A percentile compares a stretch with the other conserved stretches of the same genome.
These are phyloP conservation scores for Dioscorea cayenensis DNA, from an alignment of 116 monocot genomes.

Conservation along the genomic window DNA sequence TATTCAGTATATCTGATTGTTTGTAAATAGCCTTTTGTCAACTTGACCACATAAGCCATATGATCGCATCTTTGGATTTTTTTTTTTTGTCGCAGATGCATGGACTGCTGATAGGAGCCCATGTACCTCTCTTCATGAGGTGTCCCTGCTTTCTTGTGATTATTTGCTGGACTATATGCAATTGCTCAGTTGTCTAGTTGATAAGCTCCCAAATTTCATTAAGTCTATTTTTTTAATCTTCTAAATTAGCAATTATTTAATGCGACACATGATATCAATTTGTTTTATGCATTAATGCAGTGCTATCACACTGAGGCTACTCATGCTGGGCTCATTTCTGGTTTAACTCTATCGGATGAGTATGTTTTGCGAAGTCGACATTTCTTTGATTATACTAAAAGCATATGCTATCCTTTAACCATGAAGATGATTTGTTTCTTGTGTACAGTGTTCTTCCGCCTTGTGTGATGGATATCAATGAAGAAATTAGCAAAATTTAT, in stretches of 20 bases:
- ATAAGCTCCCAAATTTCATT: not conserved
- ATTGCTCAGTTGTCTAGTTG: too few species aligned
- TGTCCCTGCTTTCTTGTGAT: constrained; percentile 2
- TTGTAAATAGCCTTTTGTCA: not conserved
- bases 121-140: constrained; percentile 22
- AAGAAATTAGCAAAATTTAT: constrained; percentile 24
- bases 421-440: constrained; percentile 4
- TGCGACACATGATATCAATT: not conserved
- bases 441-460: constrained; percentile 40
- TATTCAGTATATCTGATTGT: too few species aligned
- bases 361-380: constrained; percentile 17
- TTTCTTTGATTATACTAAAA: not conserved
- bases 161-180: not conserved
- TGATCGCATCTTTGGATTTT: not conserved
- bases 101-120: constrained; percentile 16
- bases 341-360: constrained; percentile 62
- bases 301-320: constrained; percentile 6
- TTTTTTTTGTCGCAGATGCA: constrained; percentile 9
- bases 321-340: constrained; percentile 20
- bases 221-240: not conserved
- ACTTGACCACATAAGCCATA: not conserved
- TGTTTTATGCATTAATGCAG: constrained; percentile 22
- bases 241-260: not conserved
- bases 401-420: not conserved
- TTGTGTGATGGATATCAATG: constrained; percentile 38